Evolutionary conservation across 2,329 filamentous ascomycete genomes (phyloP).

Genomic region (Fusarium dimerum): DNA sequence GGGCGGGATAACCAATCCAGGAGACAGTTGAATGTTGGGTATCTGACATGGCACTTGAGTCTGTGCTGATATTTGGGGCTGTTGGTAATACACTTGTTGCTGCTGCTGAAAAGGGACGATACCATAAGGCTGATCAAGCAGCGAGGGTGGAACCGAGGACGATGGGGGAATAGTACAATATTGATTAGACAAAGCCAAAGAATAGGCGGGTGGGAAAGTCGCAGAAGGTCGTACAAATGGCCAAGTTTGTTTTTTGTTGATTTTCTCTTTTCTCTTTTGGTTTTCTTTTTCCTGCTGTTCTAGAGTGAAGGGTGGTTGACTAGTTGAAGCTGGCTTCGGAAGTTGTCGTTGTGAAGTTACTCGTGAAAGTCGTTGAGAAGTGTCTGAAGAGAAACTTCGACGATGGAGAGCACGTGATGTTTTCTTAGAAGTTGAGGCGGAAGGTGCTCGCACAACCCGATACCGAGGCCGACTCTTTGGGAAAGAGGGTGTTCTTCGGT

Average conservation of each 20-base stretch:
- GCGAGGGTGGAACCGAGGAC: constrained; percentile 16
- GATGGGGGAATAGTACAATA: constrained; percentile 15
- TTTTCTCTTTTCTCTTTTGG: neutral
- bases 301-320: constrained; percentile 7
- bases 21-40: neutral
- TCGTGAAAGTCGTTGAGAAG: neutral
- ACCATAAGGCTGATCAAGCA: constrained; percentile 12
- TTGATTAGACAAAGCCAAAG: constrained; percentile 17
- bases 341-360: too few relatives aligned
- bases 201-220: constrained; percentile 15
- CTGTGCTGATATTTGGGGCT: constrained; percentile 9
- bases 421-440: constrained; percentile 5
- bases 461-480: constrained; percentile 4
- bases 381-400: neutral
- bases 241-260: constrained; percentile 5
- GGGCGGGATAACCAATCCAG: neutral
- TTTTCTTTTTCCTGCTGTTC: neutral
- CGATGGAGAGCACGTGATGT: constrained; percentile 3
- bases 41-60: constrained; percentile 9
- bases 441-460: constrained; percentile 3
- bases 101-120: constrained; percentile 13
- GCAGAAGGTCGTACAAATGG: constrained; percentile 25
- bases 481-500: constrained; percentile 1
- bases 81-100: constrained; percentile 26
- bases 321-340: constrained; percentile 6